Base-by-base conservation (phyloP, 2,329 filamentous ascomycete species). In the Exutisphaerella laricina region DNA sequence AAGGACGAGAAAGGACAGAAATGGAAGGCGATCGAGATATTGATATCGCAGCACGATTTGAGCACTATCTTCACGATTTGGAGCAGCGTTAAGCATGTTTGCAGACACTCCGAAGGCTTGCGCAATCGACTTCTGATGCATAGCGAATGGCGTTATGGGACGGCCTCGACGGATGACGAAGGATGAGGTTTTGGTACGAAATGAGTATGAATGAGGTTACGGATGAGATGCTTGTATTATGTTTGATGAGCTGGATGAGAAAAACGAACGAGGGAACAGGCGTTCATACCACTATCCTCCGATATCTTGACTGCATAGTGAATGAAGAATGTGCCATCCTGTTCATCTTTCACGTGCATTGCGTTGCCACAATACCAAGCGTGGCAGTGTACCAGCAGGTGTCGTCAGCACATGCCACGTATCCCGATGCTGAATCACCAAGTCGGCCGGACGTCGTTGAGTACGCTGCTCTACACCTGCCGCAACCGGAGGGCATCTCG, bases 11-110 rank as follows among this genome's bases (percentile, higher is more conserved):
- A 45, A 28, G 17, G 37, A 41, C 2, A 14, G 38, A 16, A 45
- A 26, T 34, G 46, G 46, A 26, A 32, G 46, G 29, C 20, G 46
- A 23, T 44, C 45, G 32, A 43, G 43, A 25, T 43, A 48, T 32
- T 48, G 45, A 48, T 34, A 8, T 6, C 4, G 3, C 22, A 29
- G 13, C 12, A 26, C 12, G 23, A 26, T 12, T 26, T 16, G 18
- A 22, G n/a, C n/a, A n/a, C n/a, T n/a, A n/a, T n/a, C n/a, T n/a
- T n/a, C 20, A 12, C 13, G 33, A 23, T 2, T 23, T 35, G 18
- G 12, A 21, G 17, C 17, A 35, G 33, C 20, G 32, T 33, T 32
- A 18, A 39, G 41, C 41, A 34, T 43, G 17, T 33, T 22, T 21
- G 29, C 25, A 18, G 28, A 21, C 34, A 29, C 29, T 14, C 41